These are phyloP conservation scores for Yamadazyma pseudoaaseri DNA, from an alignment of 1,139 yeast genomes.

Conservation along the genomic window DNA sequence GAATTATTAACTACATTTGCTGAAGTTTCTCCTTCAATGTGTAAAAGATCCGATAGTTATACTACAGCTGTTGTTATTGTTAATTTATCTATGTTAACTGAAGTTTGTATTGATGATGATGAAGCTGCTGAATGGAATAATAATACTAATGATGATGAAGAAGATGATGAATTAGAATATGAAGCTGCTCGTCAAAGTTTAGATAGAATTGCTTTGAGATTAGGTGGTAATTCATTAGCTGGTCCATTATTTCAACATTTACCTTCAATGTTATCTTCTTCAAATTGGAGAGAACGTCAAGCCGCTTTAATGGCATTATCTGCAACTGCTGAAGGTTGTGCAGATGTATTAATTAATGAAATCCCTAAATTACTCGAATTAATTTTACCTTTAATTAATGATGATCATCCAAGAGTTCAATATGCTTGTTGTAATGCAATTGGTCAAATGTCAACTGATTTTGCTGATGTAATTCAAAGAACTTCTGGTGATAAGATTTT, in stretches of 20 bases:
- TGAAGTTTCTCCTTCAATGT: slow-evolving; percentile 94
- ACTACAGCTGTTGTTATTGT: slow-evolving; percentile 70
- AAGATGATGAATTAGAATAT: slow-evolving; percentile 83
- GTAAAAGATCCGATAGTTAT: slow-evolving; percentile 75
- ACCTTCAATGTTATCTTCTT: slow-evolving; percentile 76
- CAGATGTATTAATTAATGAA: slow-evolving; percentile 81
- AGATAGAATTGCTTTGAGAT: slow-evolving; percentile 81
- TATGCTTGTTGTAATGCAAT: slow-evolving; percentile 96
- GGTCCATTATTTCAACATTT: slow-evolving; percentile 83
- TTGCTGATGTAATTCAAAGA: slow-evolving; percentile 84
- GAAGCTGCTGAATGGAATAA: slow-evolving; percentile 88
- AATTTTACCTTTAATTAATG: slow-evolving; percentile 78
- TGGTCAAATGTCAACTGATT: slow-evolving; percentile 98
- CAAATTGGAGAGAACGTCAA: slow-evolving; percentile 91
- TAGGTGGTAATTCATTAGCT: slow-evolving; percentile 82
- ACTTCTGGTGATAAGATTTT: slow-evolving; percentile 75
- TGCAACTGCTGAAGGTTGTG: slow-evolving; percentile 96
- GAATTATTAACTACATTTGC: slow-evolving; percentile 88
- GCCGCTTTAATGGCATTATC: slow-evolving; percentile 97
- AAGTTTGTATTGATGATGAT: slow-evolving; percentile 86
- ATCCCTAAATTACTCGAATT: slow-evolving; percentile 79
- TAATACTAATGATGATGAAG: slow-evolving; percentile 72
- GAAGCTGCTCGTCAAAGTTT: slow-evolving; percentile 93
- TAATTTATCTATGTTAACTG: slow-evolving; percentile 85
- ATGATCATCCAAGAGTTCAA: slow-evolving; percentile 90